Evolutionary conservation across 176 grass and related monocot species (phyloP).

Genomic region (Juncus inflexus): DNA sequence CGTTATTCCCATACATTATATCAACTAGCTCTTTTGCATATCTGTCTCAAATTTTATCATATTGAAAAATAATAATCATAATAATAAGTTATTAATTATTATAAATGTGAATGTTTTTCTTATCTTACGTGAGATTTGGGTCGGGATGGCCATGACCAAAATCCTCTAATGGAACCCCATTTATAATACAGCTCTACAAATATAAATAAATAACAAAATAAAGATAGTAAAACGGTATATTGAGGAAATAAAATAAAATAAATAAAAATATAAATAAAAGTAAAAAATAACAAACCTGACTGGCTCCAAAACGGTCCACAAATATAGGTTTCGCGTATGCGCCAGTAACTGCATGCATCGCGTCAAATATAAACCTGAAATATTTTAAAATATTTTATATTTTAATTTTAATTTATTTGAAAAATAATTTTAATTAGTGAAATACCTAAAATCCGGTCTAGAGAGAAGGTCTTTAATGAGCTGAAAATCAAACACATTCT

Average conservation of each 20-base stretch:
- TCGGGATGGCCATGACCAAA: slow-evolving; percentile 88
- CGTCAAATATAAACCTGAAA: slow-evolving; percentile 70
- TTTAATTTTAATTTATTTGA: too few relatives aligned
- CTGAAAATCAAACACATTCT: slow-evolving; percentile 92
- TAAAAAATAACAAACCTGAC: slow-evolving; percentile 42
- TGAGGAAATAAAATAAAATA: not conserved
- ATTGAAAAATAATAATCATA: not conserved
- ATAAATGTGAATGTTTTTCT: not conserved
- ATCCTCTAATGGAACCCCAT: slow-evolving; percentile 81
- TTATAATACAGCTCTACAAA: slow-evolving; percentile 71
- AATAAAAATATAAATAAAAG: slow-evolving; percentile 17
- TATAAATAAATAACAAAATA: slow-evolving; percentile 22
- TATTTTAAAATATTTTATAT: too few relatives aligned
- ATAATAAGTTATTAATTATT: not conserved
- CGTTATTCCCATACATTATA: slow-evolving; percentile 62
- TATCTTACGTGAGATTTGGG: slow-evolving; percentile 85
- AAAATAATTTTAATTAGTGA: not conserved
- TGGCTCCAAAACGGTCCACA: slow-evolving; percentile 75
- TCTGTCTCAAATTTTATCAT: slow-evolving; percentile 38
- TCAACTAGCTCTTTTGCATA: slow-evolving; percentile 91
- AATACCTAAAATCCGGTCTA: slow-evolving; percentile 77
- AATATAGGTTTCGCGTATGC: slow-evolving; percentile 92
- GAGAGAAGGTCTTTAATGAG: slow-evolving; percentile 80
- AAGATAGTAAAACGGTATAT: not conserved
- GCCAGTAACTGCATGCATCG: slow-evolving; percentile 90